phyloP scores from a whole-genome alignment of 75 land plant species.

The Selaginella moellendorffii region DNA sequence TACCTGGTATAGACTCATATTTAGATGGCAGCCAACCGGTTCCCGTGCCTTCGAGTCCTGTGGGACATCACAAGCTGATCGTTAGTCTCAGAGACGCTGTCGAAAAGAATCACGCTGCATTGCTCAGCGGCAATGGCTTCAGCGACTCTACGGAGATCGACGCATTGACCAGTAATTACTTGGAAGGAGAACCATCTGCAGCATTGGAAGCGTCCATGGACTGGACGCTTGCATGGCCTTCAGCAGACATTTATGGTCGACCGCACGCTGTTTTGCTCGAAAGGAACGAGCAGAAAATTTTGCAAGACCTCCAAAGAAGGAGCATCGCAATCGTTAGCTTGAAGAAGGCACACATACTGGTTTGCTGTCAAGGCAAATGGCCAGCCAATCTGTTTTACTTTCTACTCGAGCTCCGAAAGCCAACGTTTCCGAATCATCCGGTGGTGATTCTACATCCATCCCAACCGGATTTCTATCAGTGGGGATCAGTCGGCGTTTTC shows the following conservation, averaged over 20 bases:
- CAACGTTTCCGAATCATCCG: slow-evolving; percentile 19
- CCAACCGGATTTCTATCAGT: slow-evolving; percentile 15
- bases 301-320: slow-evolving; percentile 16
- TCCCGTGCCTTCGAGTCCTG: slow-evolving; percentile 12
- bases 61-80: slow-evolving; percentile 1
- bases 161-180: background rate
- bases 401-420: slow-evolving; percentile 19
- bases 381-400: slow-evolving; percentile 22
- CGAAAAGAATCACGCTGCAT: slow-evolving; percentile 9
- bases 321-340: slow-evolving; percentile 13
- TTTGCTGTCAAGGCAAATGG: slow-evolving; percentile 24
- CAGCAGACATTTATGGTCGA: background rate
- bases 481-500: slow-evolving; percentile 24
- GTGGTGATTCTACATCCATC: slow-evolving; percentile 19
- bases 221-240: slow-evolving; percentile 15
- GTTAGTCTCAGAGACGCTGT: background rate
- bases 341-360: slow-evolving; percentile 17
- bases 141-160: background rate
- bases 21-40: background rate
- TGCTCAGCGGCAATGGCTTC: background rate
- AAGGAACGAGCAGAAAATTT: slow-evolving; percentile 11
- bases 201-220: slow-evolving; percentile 12
- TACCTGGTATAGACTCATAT: background rate
- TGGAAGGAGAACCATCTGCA: background rate
- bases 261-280: slow-evolving; percentile 19